Evolutionary conservation across 2,329 filamentous ascomycete genomes (phyloP).

Genomic region (Aspergillus proliferans): DNA sequence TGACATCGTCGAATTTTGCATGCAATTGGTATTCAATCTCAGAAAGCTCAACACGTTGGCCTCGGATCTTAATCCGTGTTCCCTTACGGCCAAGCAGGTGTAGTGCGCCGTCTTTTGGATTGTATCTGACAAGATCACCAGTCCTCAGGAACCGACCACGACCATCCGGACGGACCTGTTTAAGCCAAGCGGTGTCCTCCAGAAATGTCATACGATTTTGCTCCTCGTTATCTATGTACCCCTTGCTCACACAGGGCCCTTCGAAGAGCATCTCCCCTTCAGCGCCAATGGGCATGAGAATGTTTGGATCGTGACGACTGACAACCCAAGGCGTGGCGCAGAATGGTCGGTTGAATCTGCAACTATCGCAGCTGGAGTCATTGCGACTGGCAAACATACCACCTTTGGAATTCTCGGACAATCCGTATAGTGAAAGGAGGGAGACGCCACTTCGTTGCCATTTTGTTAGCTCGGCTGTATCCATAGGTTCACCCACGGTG

Average conservation of each 20-base stretch:
- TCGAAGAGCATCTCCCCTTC: background rate
- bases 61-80: background rate
- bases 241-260: background rate
- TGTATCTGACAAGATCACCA: background rate
- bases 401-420: too few relatives aligned
- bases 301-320: background rate
- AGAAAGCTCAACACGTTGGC: background rate
- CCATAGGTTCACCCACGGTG: conserved; percentile 27
- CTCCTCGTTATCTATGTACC: background rate
- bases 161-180: background rate
- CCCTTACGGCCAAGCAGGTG: background rate
- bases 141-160: background rate
- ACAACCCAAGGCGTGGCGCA: background rate
- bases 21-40: conserved; percentile 1
- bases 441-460: too few relatives aligned
- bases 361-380: too few relatives aligned
- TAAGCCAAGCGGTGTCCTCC: background rate
- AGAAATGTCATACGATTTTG: background rate
- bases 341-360: too few relatives aligned
- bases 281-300: background rate
- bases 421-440: too few relatives aligned
- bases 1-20: background rate
- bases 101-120: background rate
- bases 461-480: too few relatives aligned
- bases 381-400: too few relatives aligned